Evolutionary conservation across 305 asterid species (phyloP).

Genomic region (Fraxinus latifolia): DNA sequence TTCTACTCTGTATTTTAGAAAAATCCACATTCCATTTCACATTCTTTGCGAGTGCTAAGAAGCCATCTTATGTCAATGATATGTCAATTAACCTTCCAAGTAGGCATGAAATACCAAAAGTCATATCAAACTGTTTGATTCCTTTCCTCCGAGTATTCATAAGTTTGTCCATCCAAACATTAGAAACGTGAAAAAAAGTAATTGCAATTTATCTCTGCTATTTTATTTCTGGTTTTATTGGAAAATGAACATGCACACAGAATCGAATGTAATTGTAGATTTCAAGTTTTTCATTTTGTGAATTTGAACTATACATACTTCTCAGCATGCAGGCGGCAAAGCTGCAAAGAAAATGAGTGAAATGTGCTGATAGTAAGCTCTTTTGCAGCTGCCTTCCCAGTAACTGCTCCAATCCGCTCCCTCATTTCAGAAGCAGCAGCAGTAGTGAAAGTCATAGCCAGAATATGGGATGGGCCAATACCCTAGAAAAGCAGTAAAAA

Average conservation of each 20-base stretch:
- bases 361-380: slow-evolving; percentile 91
- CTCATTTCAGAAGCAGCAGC: slow-evolving; percentile 99
- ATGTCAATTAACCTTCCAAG: neutral
- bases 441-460: slow-evolving; percentile 96
- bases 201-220: neutral
- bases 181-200: neutral
- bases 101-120: neutral
- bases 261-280: slow-evolving; percentile 11
- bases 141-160: slow-evolving; percentile 1
- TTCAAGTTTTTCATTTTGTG: neutral
- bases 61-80: neutral
- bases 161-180: neutral
- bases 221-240: slow-evolving; percentile 1
- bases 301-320: slow-evolving; percentile 53
- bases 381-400: slow-evolving; percentile 87
- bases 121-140: slow-evolving; percentile 8
- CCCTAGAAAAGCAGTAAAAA: slow-evolving; percentile 47
- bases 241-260: slow-evolving; percentile 5
- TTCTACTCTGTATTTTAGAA: no score
- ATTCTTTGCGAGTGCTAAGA: neutral
- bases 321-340: slow-evolving; percentile 91
- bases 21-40: no score
- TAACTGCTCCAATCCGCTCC: slow-evolving; percentile 79
- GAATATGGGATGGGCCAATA: slow-evolving; percentile 68
- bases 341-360: slow-evolving; percentile 94